phyloP scores from a whole-genome alignment of 1,284 basidiomycete species.

The Waitea zeae region DNA sequence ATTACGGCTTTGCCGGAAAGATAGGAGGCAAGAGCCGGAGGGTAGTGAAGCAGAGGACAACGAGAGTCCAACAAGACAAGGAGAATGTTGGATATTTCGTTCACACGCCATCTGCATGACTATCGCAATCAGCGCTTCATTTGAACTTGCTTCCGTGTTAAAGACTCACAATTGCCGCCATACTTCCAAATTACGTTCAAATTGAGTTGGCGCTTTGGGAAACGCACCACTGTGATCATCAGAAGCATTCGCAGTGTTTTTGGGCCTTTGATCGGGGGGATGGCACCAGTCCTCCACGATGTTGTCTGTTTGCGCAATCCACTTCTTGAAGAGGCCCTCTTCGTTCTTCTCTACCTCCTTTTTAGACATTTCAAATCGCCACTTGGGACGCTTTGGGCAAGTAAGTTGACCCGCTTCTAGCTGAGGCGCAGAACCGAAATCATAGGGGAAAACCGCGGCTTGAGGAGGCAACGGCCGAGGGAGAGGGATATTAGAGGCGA shows the following conservation, averaged over 20 bases:
- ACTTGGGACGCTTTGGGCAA: constrained; percentile 66
- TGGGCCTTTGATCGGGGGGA: too few relatives aligned
- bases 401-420: constrained; percentile 13
- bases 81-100: constrained; percentile 72
- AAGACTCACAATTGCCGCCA: constrained; percentile 73
- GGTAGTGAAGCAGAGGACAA: constrained; percentile 59
- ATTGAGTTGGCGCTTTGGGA: constrained; percentile 57
- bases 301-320: constrained; percentile 47
- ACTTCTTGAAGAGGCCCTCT: constrained; percentile 60
- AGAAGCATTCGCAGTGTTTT: too few relatives aligned
- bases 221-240: constrained; percentile 19
- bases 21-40: constrained; percentile 34
- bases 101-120: constrained; percentile 61
- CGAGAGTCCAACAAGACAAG: constrained; percentile 77
- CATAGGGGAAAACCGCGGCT: constrained; percentile 22
- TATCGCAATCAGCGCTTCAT: not conserved
- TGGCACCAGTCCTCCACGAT: constrained; percentile 36
- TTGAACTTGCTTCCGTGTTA: not conserved
- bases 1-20: constrained; percentile 34
- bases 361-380: constrained; percentile 71
- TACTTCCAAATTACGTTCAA: constrained; percentile 81
- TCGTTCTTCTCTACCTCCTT: constrained; percentile 79
- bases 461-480: constrained; percentile 37
- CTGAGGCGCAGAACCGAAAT: constrained; percentile 65
- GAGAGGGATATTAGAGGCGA: constrained; percentile 39